These are phyloP conservation scores for Luffa acutangula DNA, from an alignment of 306 rosid species.

Conservation along the genomic window DNA sequence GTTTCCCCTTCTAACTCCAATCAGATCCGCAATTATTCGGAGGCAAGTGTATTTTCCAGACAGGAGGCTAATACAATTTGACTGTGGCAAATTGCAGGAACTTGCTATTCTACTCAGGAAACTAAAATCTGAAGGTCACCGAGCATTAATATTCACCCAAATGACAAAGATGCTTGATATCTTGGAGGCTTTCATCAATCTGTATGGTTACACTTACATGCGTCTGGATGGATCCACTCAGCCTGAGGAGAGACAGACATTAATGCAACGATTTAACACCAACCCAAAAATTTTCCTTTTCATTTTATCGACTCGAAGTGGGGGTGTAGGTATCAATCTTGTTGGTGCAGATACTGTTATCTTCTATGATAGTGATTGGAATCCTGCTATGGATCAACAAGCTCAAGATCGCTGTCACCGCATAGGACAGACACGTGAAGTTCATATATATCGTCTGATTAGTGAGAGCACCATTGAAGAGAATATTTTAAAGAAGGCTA, in stretches of 20 bases:
- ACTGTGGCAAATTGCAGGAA: slow-evolving; percentile 91
- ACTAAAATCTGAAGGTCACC: slow-evolving; percentile 85
- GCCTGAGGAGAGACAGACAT: slow-evolving; percentile 95
- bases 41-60: slow-evolving; percentile 97
- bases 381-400: slow-evolving; percentile 99
- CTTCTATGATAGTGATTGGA: slow-evolving; percentile 98
- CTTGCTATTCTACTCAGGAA: slow-evolving; percentile 72
- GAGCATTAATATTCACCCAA: slow-evolving; percentile 89
- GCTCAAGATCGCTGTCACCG: slow-evolving; percentile 99
- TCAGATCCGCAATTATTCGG: slow-evolving; percentile 91
- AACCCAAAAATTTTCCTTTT: slow-evolving; percentile 87
- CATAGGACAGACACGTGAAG: slow-evolving; percentile 99
- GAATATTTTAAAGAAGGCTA: slow-evolving; percentile 94
- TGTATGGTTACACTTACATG: slow-evolving; percentile 98
- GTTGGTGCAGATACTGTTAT: slow-evolving; percentile 99
- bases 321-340: slow-evolving; percentile 95
- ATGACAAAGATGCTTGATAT: slow-evolving; percentile 98
- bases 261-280: slow-evolving; percentile 93
- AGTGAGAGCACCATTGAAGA: slow-evolving; percentile 97
- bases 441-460: slow-evolving; percentile 83
- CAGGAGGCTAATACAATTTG: slow-evolving; percentile 94
- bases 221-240: slow-evolving; percentile 96
- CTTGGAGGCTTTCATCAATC: slow-evolving; percentile 88
- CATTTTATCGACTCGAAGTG: slow-evolving; percentile 97
- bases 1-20: slow-evolving; percentile 67